phyloP scores from a whole-genome alignment of 1,284 basidiomycete species.

The Irpex sp. region DNA sequence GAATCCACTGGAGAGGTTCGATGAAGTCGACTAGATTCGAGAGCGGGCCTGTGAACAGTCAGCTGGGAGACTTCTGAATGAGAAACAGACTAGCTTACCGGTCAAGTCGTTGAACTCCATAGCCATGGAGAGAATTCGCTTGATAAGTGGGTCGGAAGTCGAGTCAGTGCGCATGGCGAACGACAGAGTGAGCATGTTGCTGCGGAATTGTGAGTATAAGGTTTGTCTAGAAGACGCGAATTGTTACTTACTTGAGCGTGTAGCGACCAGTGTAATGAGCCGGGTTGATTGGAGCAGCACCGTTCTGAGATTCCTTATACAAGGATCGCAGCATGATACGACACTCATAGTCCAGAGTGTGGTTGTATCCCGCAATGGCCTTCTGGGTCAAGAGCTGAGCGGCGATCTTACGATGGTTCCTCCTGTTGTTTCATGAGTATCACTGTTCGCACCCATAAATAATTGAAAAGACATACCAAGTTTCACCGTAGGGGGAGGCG shows the following conservation, averaged over 20 bases:
- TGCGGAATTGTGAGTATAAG: conserved; percentile 1
- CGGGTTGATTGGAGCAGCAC: conserved; percentile 33
- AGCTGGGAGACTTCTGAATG: neutral
- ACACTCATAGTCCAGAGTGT: conserved; percentile 33
- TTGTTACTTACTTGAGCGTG: conserved; percentile 23
- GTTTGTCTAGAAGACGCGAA: neutral
- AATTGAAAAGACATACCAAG: conserved; percentile 25
- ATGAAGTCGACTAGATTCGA: conserved; percentile 40
- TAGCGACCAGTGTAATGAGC: conserved; percentile 25
- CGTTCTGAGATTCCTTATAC: conserved; percentile 26
- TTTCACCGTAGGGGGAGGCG: conserved; percentile 34
- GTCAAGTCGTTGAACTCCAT: conserved; percentile 32
- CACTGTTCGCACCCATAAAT: neutral
- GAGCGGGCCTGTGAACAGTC: conserved; percentile 24
- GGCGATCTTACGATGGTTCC: conserved; percentile 36
- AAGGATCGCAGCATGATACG: conserved; percentile 31
- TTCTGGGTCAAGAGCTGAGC: conserved; percentile 27
- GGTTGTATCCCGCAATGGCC: conserved; percentile 30
- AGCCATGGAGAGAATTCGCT: conserved; percentile 25
- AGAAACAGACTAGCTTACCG: neutral
- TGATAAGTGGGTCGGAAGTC: conserved; percentile 29
- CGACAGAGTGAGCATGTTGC: conserved; percentile 34
- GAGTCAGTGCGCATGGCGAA: conserved; percentile 33
- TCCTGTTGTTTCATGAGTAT: conserved; percentile 20
- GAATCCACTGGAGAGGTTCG: conserved; percentile 31